Evolutionary conservation across 2,329 filamentous ascomycete species (phyloP), one percentile per base, ranked within the genome.

Genomic region (Talaromyces marneffei): DNA sequence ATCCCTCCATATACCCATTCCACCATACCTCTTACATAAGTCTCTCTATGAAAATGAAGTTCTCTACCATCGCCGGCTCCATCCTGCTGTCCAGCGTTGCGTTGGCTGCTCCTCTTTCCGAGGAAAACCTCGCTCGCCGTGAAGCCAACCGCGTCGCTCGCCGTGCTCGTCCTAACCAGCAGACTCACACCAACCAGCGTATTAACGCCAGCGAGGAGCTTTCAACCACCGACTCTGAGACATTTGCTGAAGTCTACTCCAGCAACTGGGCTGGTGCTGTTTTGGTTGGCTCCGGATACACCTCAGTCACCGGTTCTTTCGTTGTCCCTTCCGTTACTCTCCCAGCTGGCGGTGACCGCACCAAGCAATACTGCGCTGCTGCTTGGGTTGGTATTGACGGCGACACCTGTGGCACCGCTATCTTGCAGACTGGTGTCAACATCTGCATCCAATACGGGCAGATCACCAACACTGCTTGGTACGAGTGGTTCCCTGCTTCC

Each of bases 371-470:
- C 61, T 63, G 57, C 33, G 80, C 79, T 2, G 80, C 81, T 0
- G 82, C 82, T 8, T 85, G 83, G 84, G 83, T 86, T 6, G 84
- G 84, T 25, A 85, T 86, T 62, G 84, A 86, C 62, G 84, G 84
- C 12, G 82, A 85, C 66, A 83, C 82, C 4, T 85, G 82, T 70
- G 68, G 68, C 16, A 76, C 74, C 4, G 81, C 82, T 3, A 84
- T 85, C 58, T 72, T 86, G 7, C 83, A 85, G 69, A 82, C 82
- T 1, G 84, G 83, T 39, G 72, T 86, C 44, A 83, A 85, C 70
- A 83, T 83, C 67, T 80, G 79, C 57, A 72, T 80, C 44, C 67
- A 78, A 18, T 72, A 69, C 14, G 35, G 69, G n/a, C 62, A 63
- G 10, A 74, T 78, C 8, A 74, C 71, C 9, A 85, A 80, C 66